Percentiles rank a stretch among this genome's conserved stretches.
phyloP scores from a whole-genome alignment of 768 basidiomycete genomes.

The Pleurotus djamor region DNA sequence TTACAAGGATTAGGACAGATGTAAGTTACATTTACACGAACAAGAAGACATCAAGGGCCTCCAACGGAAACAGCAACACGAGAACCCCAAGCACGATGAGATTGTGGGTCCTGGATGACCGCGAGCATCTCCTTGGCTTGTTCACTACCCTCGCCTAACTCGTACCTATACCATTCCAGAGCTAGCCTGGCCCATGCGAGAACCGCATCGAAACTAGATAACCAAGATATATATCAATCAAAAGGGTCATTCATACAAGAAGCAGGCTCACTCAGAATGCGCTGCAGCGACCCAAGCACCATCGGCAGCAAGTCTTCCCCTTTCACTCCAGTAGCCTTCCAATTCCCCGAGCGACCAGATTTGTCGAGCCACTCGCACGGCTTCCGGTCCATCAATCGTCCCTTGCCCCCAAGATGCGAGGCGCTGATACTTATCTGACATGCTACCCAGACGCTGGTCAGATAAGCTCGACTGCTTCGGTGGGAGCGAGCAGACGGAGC shows the following conservation, averaged over 20 bases:
- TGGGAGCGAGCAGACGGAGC: slow-evolving; percentile 56
- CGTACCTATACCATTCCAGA: slow-evolving; percentile 51
- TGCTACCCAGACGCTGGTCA: slow-evolving; percentile 45
- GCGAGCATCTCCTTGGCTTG: slow-evolving; percentile 37
- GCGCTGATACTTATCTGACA: slow-evolving; percentile 39
- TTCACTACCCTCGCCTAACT: slow-evolving; percentile 55
- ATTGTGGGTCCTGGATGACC: slow-evolving; percentile 31
- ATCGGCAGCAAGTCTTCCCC: slow-evolving; percentile 62
- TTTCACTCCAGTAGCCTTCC: slow-evolving; percentile 67
- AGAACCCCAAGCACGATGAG: slow-evolving; percentile 48
- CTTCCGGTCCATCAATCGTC: slow-evolving; percentile 44
- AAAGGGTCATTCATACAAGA: background rate
- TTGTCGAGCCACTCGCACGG: slow-evolving; percentile 40
- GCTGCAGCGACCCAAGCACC: slow-evolving; percentile 57
- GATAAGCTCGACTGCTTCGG: slow-evolving; percentile 44
- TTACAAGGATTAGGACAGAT: no score
- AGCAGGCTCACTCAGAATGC: slow-evolving; percentile 55
- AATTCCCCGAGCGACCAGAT: slow-evolving; percentile 60
- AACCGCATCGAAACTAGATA: slow-evolving; percentile 40
- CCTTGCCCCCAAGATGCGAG: slow-evolving; percentile 49
- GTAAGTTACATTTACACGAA: no score
- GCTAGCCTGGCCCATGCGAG: slow-evolving; percentile 50
- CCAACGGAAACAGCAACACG: slow-evolving; percentile 19
- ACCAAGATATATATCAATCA: background rate
- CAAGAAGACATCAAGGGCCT: no score